Evolutionary conservation across 352 stramenopile genomes (phyloP).

Genomic region (Phytopythium ostracodes): DNA sequence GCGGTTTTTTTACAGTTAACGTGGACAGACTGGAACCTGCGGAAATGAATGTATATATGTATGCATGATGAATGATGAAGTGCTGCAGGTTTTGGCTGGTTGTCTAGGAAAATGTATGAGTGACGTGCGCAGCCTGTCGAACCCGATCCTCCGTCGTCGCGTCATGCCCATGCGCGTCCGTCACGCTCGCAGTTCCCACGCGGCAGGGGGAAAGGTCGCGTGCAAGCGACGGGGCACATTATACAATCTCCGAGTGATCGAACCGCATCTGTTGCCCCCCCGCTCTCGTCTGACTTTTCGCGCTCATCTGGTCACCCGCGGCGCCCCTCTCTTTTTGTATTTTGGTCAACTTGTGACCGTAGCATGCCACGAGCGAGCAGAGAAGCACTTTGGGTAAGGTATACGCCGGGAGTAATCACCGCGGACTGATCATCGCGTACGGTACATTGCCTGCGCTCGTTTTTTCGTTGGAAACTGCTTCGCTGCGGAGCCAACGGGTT

Average conservation of each 20-base stretch:
- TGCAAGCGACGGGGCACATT: not conserved
- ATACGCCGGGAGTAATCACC: not conserved
- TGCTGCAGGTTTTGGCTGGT: too few species aligned
- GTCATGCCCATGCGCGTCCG: constrained; percentile 7
- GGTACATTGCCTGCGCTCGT: not conserved
- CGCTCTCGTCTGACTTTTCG: constrained; percentile 5
- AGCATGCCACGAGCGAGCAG: too few species aligned
- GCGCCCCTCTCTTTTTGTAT: too few species aligned
- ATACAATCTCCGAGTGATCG: not conserved
- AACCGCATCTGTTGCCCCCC: not conserved
- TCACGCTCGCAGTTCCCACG: constrained; percentile 2
- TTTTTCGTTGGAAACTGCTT: constrained; percentile 10
- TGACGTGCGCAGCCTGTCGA: not conserved
- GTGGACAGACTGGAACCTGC: not conserved
- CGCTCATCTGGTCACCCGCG: not conserved
- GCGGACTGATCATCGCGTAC: constrained; percentile 4
- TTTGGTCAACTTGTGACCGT: not conserved
- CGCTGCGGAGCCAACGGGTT: not conserved
- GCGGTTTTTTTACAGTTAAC: not conserved
- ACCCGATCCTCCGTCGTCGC: not conserved
- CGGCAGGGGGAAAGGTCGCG: not conserved
- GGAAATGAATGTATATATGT: not conserved
- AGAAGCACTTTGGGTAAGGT: not conserved
- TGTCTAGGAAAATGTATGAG: not conserved
- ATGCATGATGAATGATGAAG: too few species aligned